Conservation (phyloP, 1,139 yeast genomes). For the Scheffersomyces cryptocercus region DNA sequence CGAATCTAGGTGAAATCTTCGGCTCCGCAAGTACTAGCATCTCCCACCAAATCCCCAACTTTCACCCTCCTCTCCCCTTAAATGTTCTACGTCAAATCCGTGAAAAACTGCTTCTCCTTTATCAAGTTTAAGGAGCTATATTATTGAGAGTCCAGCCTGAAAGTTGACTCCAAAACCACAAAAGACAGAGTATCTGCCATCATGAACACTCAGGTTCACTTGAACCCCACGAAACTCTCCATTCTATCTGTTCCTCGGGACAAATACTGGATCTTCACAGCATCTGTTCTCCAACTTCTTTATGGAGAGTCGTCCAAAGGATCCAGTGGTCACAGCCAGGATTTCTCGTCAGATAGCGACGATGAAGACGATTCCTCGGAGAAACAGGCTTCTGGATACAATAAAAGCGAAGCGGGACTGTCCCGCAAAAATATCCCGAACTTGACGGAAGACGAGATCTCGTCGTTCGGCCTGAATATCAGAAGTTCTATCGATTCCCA, state of each 20-base stretch:
- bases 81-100: too few species aligned
- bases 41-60: too few species aligned
- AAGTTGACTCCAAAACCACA: too few species aligned
- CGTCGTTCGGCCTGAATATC: conserved; percentile 1
- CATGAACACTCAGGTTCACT: conserved; percentile 40
- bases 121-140: too few species aligned
- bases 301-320: conserved; percentile 15
- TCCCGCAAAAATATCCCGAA: not conserved
- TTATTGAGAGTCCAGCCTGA: too few species aligned
- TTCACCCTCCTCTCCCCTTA: too few species aligned
- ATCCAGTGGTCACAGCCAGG: conserved; percentile 4
- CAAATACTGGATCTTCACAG: conserved; percentile 52
- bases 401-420: conserved; percentile 1
- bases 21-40: too few species aligned
- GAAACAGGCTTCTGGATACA: not conserved
- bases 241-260: conserved; percentile 51
- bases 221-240: conserved; percentile 45
- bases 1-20: too few species aligned
- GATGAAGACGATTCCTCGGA: conserved; percentile 13
- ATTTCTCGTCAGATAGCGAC: conserved; percentile 14
- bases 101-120: too few species aligned
- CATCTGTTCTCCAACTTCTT: conserved; percentile 45
- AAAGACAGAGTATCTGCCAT: too few species aligned
- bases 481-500: conserved; percentile 7
- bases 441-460: not conserved